A percentile compares a stretch with the other conserved stretches of the same genome.
Evolutionary conservation across 2,329 filamentous ascomycete species (phyloP).

Genomic region (Lecanosticta acicola): DNA sequence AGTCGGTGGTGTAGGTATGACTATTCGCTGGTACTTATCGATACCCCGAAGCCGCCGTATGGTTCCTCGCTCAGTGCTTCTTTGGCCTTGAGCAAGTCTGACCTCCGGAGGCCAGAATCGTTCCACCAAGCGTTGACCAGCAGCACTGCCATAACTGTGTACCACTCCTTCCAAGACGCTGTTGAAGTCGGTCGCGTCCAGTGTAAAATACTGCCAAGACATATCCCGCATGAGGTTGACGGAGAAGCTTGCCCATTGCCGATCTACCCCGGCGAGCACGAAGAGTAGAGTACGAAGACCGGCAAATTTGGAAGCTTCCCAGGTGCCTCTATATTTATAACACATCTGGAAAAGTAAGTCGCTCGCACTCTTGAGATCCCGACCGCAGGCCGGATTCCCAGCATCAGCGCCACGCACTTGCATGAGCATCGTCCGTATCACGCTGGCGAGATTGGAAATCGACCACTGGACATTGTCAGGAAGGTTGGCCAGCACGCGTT

Average conservation of each 20-base stretch:
- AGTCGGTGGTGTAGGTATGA: slow-evolving; percentile 1
- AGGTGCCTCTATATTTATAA: too few species aligned
- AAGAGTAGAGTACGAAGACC: slow-evolving; percentile 12
- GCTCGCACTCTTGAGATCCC: neutral
- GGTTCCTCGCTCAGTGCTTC: neutral
- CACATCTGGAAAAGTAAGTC: too few species aligned
- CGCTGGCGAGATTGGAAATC: slow-evolving; percentile 8
- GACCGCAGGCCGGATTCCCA: neutral
- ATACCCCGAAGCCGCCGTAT: slow-evolving; percentile 2
- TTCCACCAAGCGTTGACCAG: slow-evolving; percentile 46
- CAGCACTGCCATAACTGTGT: slow-evolving; percentile 42
- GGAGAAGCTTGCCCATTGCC: slow-evolving; percentile 16
- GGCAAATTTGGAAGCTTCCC: neutral
- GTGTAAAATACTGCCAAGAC: slow-evolving; percentile 10
- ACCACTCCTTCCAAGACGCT: slow-evolving; percentile 51
- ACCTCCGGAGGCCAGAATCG: slow-evolving; percentile 39
- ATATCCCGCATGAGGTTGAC: neutral
- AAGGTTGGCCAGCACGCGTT: slow-evolving; percentile 32
- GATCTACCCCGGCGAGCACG: slow-evolving; percentile 16
- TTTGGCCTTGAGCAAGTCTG: slow-evolving; percentile 7
- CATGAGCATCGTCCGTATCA: slow-evolving; percentile 11
- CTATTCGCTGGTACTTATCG: slow-evolving; percentile 12
- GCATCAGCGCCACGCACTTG: neutral
- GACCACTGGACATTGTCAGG: slow-evolving; percentile 12
- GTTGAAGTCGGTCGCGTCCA: slow-evolving; percentile 47